Evolutionary conservation across 805 yeast species (phyloP).

Genomic region (Geotrichum ghanense): DNA sequence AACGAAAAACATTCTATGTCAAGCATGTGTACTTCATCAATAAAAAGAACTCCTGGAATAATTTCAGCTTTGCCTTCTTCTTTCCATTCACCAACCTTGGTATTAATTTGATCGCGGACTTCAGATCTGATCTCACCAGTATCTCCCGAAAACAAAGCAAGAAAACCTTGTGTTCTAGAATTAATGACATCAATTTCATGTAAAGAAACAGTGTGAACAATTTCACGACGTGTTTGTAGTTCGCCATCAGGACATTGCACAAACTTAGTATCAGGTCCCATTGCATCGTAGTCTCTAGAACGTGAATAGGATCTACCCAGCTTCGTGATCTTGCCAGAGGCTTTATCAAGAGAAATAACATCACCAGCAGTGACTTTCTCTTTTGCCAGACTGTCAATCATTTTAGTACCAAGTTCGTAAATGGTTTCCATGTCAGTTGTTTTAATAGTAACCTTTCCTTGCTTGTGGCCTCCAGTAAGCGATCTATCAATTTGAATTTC

Average conservation of each 20-base stretch:
- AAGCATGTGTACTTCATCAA: constrained; percentile 97
- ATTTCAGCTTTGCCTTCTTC: constrained; percentile 98
- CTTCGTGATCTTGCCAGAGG: constrained; percentile 86
- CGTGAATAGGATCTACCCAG: constrained; percentile 93
- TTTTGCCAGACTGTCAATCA: constrained; percentile 88
- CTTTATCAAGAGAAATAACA: constrained; percentile 89
- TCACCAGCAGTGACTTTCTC: constrained; percentile 97
- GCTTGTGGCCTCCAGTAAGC: constrained; percentile 94
- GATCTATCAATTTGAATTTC: constrained; percentile 92
- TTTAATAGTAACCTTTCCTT: constrained; percentile 93
- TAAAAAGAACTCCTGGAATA: constrained; percentile 93
- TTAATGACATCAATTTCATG: constrained; percentile 97
- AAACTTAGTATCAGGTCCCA: constrained; percentile 96
- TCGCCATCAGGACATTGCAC: constrained; percentile 99
- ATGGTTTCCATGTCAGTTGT: constrained; percentile 98
- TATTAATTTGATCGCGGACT: constrained; percentile 91
- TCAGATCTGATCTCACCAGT: constrained; percentile 96
- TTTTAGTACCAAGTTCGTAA: constrained; percentile 86
- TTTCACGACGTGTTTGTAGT: constrained; percentile 88
- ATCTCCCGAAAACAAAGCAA: constrained; percentile 90
- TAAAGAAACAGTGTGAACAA: constrained; percentile 93
- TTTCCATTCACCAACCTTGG: constrained; percentile 95
- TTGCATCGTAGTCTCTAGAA: constrained; percentile 95
- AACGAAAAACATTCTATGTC: constrained; percentile 95
- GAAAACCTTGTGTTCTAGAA: constrained; percentile 94